These are phyloP conservation scores for Neofusicoccum sp. DNA, from an alignment of 2,329 filamentous ascomycete genomes.

Conservation along the genomic window DNA sequence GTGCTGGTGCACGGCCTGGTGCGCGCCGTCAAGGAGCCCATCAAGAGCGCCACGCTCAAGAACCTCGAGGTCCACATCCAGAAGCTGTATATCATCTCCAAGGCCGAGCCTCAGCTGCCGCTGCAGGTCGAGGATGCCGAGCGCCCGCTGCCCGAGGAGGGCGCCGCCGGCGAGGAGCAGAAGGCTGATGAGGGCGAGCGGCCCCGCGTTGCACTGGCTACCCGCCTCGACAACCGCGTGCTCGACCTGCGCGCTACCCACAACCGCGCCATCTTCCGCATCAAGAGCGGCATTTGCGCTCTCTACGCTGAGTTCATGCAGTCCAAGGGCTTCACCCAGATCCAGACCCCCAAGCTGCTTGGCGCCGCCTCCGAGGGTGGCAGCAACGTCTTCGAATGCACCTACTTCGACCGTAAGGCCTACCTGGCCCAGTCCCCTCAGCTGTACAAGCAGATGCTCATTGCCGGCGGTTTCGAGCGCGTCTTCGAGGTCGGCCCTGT, in stretches of 20 bases:
- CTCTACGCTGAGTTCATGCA: slow-evolving; percentile 80
- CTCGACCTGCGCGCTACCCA: slow-evolving; percentile 90
- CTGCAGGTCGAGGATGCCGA: slow-evolving; percentile 58
- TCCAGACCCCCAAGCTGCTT: slow-evolving; percentile 87
- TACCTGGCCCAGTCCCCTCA: slow-evolving; percentile 79
- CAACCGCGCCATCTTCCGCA: slow-evolving; percentile 81
- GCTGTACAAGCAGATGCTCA: slow-evolving; percentile 85
- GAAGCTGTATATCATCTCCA: slow-evolving; percentile 76
- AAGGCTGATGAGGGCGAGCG: slow-evolving; percentile 47
- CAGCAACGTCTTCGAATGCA: slow-evolving; percentile 83
- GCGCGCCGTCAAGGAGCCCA: slow-evolving; percentile 77
- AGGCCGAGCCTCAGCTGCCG: slow-evolving; percentile 59
- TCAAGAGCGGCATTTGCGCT: slow-evolving; percentile 63
- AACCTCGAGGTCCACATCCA: slow-evolving; percentile 83
- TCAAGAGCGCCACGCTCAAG: slow-evolving; percentile 81
- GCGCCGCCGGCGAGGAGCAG: slow-evolving; percentile 48
- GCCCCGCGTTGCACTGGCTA: slow-evolving; percentile 77
- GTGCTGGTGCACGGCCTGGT: slow-evolving; percentile 78
- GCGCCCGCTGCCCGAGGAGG: slow-evolving; percentile 47
- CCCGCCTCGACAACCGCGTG: slow-evolving; percentile 84
- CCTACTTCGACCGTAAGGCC: slow-evolving; percentile 83
- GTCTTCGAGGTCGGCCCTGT: slow-evolving; percentile 79
- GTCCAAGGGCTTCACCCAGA: slow-evolving; percentile 71
- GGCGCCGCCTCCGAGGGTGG: slow-evolving; percentile 91
- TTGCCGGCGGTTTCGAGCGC: slow-evolving; percentile 73